These are phyloP conservation scores for Trametes villosa DNA, from an alignment of 768 basidiomycete genomes.

Conservation along the genomic window DNA sequence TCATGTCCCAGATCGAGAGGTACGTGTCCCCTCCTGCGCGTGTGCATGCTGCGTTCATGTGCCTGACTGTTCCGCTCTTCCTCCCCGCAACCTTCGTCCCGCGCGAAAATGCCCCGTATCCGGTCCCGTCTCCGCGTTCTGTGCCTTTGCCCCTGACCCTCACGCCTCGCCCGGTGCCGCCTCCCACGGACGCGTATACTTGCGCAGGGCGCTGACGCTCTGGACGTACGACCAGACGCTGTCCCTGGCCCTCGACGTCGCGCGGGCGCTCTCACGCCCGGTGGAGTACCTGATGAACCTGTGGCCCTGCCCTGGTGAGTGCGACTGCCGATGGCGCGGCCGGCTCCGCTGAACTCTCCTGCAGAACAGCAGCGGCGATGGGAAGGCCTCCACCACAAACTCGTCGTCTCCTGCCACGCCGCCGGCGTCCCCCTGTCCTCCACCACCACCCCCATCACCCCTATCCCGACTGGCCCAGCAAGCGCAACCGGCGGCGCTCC, in stretches of 20 bases:
- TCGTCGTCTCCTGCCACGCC: slow-evolving; percentile 49
- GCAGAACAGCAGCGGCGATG: slow-evolving; percentile 59
- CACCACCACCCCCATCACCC: slow-evolving; percentile 29
- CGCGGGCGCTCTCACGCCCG: slow-evolving; percentile 60
- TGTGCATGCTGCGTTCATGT: slow-evolving; percentile 2
- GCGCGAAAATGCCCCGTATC: slow-evolving; percentile 8
- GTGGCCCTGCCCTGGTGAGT: slow-evolving; percentile 68
- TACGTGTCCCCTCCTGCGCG: slow-evolving; percentile 29
- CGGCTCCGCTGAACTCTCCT: slow-evolving; percentile 13
- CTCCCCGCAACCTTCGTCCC: background rate
- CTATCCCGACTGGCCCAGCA: slow-evolving; percentile 2
- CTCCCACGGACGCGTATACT: slow-evolving; percentile 20
- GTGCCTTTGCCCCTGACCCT: slow-evolving; percentile 12
- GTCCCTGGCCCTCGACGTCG: slow-evolving; percentile 63
- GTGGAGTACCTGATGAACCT: slow-evolving; percentile 63
- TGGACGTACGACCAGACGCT: slow-evolving; percentile 66
- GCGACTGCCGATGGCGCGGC: background rate
- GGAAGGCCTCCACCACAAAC: slow-evolving; percentile 48
- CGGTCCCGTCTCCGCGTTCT: no score
- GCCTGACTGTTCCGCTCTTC: slow-evolving; percentile 7
- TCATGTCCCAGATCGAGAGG: slow-evolving; percentile 72
- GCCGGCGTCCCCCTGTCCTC: slow-evolving; percentile 51
- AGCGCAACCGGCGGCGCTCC: background rate
- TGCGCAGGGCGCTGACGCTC: slow-evolving; percentile 58
- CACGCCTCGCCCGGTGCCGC: background rate